These are phyloP conservation scores for Ceratocystis harringtonii DNA, from an alignment of 2,329 filamentous ascomycete genomes.

Conservation along the genomic window DNA sequence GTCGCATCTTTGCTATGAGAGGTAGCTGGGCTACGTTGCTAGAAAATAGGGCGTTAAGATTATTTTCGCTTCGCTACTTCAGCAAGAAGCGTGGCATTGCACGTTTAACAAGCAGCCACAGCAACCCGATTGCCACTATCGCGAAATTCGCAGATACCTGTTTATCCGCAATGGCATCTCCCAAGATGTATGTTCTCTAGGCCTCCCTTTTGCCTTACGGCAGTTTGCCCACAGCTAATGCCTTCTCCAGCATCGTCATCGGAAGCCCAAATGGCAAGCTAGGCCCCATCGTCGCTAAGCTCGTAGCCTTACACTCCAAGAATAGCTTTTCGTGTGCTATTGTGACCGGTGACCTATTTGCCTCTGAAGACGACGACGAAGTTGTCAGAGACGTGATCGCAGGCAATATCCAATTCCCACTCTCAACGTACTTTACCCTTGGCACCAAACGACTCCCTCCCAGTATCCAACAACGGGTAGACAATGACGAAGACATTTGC, in stretches of 20 bases:
- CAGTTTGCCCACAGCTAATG: constrained; percentile 15
- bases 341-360: constrained; percentile 70
- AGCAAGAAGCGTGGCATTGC: too few relatives aligned
- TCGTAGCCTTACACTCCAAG: constrained; percentile 67
- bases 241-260: constrained; percentile 50
- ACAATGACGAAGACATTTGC: constrained; percentile 61
- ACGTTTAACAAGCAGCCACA: neutral
- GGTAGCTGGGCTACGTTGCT: neutral
- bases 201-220: neutral
- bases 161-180: constrained; percentile 5
- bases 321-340: constrained; percentile 80
- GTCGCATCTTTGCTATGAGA: constrained; percentile 12
- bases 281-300: constrained; percentile 59
- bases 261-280: constrained; percentile 73
- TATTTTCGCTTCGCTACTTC: neutral
- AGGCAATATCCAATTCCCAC: constrained; percentile 57
- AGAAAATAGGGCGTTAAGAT: neutral
- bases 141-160: neutral
- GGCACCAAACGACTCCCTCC: constrained; percentile 58
- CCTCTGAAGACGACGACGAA: constrained; percentile 42
- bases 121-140: neutral
- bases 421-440: constrained; percentile 84
- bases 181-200: constrained; percentile 8
- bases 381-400: constrained; percentile 50
- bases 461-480: constrained; percentile 55